Conservation (phyloP, 306 rosid genomes). For the Vigna trinervia region DNA sequence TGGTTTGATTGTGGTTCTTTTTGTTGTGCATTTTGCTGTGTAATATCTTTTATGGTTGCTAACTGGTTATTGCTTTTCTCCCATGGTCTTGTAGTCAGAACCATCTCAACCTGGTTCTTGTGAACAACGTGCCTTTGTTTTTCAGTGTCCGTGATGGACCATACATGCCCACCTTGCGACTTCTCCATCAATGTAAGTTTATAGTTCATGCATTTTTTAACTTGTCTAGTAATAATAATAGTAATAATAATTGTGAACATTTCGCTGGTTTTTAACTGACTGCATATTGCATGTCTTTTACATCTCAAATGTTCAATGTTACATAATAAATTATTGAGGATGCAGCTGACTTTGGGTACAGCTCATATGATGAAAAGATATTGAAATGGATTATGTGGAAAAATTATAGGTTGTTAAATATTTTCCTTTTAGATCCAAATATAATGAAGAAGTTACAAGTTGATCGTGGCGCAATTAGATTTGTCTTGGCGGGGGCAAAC, state of each 20-base stretch:
- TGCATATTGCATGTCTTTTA: not conserved
- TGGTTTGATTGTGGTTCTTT: conserved; percentile 62
- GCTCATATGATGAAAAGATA: conserved; percentile 10
- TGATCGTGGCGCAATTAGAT: conserved; percentile 91
- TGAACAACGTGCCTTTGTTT: conserved; percentile 91
- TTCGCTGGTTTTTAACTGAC: not conserved
- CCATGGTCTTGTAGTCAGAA: conserved; percentile 74
- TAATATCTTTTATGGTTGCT: conserved; percentile 34
- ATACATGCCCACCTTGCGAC: conserved; percentile 95
- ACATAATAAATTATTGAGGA: conserved; percentile 15
- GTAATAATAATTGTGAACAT: not conserved
- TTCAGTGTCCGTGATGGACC: conserved; percentile 98
- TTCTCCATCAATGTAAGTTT: conserved; percentile 92
- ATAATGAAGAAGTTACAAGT: conserved; percentile 96
- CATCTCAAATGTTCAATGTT: not conserved
- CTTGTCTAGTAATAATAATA: conserved; percentile 6
- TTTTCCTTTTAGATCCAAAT: conserved; percentile 66
- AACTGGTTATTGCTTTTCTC: conserved; percentile 29
- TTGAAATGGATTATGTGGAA: conserved; percentile 23
- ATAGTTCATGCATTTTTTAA: conserved; percentile 30
- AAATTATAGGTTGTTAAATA: not conserved
- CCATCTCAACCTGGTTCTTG: conserved; percentile 95
- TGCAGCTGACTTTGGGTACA: conserved; percentile 11
- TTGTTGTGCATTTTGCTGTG: conserved; percentile 14
- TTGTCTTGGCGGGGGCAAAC: conserved; percentile 97